Conservation (phyloP, 2,329 filamentous ascomycete genomes). For the Fusarium vanettenii region DNA sequence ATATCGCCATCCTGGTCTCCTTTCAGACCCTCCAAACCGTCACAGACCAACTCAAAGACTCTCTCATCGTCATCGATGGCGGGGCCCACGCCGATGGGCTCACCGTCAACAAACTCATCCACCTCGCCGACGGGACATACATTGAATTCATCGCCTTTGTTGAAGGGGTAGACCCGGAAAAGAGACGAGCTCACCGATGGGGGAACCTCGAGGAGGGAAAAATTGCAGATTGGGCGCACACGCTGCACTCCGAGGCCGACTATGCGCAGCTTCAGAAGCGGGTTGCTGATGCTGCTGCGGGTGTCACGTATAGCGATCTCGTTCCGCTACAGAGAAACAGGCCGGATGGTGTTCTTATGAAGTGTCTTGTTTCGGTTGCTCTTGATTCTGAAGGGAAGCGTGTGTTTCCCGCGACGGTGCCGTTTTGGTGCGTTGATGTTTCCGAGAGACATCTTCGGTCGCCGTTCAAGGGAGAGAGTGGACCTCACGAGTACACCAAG, state of each 20-base stretch:
- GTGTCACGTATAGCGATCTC: slow-evolving; percentile 61
- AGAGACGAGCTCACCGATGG: slow-evolving; percentile 67
- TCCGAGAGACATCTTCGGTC: slow-evolving; percentile 68
- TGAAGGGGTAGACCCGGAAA: slow-evolving; percentile 52
- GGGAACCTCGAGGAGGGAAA: slow-evolving; percentile 60
- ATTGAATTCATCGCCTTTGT: slow-evolving; percentile 75
- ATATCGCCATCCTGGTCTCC: slow-evolving; percentile 73
- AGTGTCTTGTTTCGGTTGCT: slow-evolving; percentile 68
- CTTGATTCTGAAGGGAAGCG: slow-evolving; percentile 38
- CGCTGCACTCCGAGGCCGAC: slow-evolving; percentile 48
- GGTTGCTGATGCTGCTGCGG: slow-evolving; percentile 47
- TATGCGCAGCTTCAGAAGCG: slow-evolving; percentile 53
- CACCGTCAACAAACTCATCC: slow-evolving; percentile 71
- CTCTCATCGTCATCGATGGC: slow-evolving; percentile 70
- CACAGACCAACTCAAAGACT: slow-evolving; percentile 61
- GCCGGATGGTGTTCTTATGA: slow-evolving; percentile 66
- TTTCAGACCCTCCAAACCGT: slow-evolving; percentile 58
- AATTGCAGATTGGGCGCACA: slow-evolving; percentile 72
- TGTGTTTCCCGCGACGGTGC: slow-evolving; percentile 61
- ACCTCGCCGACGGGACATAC: slow-evolving; percentile 73
- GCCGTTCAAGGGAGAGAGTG: slow-evolving; percentile 50
- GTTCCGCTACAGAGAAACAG: slow-evolving; percentile 63
- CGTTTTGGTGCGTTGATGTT: slow-evolving; percentile 75
- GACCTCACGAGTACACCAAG: slow-evolving; percentile 38
- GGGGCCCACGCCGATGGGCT: slow-evolving; percentile 70